These are phyloP conservation scores for Rhodocollybia butyracea DNA, from an alignment of 768 basidiomycete species.

Conservation along the genomic window DNA sequence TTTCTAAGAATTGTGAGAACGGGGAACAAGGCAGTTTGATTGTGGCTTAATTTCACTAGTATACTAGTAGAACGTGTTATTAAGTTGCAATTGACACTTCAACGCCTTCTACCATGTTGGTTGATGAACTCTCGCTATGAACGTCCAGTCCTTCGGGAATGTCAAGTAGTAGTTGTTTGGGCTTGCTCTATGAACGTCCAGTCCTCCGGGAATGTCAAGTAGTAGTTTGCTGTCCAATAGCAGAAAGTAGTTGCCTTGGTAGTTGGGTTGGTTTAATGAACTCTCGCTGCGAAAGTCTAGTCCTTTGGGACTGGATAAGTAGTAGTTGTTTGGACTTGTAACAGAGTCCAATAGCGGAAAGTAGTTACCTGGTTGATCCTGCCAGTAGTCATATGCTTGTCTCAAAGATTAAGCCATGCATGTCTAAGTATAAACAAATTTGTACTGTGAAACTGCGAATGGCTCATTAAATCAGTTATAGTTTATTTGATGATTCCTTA, in stretches of 20 bases:
- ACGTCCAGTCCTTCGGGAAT: background rate
- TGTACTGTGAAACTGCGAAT: constrained; percentile 79
- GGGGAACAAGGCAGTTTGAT: constrained; percentile 5
- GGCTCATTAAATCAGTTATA: constrained; percentile 84
- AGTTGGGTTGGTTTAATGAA: too few relatives aligned
- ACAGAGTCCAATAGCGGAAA: too few relatives aligned
- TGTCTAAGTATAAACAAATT: too few relatives aligned
- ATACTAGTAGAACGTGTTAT: background rate
- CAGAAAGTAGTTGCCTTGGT: too few relatives aligned
- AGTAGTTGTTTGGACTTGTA: constrained; percentile 8
- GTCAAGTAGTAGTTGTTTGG: background rate
- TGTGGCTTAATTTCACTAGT: background rate
- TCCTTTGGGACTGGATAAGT: too few relatives aligned
- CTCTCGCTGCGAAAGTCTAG: too few relatives aligned
- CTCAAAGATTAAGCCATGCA: constrained; percentile 84
- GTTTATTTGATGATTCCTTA: constrained; percentile 75
- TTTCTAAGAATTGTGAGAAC: background rate
- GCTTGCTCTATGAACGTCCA: background rate
- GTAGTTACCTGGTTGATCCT: constrained; percentile 84
- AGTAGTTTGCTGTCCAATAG: too few relatives aligned
- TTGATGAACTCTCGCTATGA: background rate
- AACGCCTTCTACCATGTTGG: too few relatives aligned
- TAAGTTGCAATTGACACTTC: background rate
- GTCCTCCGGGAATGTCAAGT: background rate
- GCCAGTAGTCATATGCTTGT: constrained; percentile 84